A percentile compares a stretch with the other conserved stretches of the same genome.
Evolutionary conservation across 331 rosid genomes (phyloP).

Genomic region (Pyrus hybrid): DNA sequence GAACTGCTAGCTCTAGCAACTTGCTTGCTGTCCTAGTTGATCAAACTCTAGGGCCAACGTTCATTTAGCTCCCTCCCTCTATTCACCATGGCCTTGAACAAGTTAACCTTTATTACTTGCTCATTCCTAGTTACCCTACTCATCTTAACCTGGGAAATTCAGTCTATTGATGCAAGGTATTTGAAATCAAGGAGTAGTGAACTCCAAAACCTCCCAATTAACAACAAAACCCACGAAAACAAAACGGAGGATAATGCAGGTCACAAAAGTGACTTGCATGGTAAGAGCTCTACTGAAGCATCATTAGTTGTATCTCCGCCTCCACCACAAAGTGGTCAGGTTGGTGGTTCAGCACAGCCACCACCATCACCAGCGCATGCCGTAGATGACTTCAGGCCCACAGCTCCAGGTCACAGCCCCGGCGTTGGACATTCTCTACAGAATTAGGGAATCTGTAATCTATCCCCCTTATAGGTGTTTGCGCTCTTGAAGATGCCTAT

Average conservation of each 20-base stretch:
- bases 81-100: slow-evolving; percentile 32
- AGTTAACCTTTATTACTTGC: neutral
- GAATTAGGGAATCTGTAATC: slow-evolving; percentile 9
- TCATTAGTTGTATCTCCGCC: slow-evolving; percentile 13
- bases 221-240: neutral
- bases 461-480: neutral
- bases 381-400: slow-evolving; percentile 41
- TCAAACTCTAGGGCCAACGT: neutral
- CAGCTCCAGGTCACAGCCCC: slow-evolving; percentile 46
- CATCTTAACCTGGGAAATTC: slow-evolving; percentile 16
- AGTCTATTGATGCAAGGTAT: slow-evolving; percentile 12
- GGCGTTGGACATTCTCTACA: slow-evolving; percentile 38
- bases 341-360: slow-evolving; percentile 2
- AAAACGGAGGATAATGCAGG: neutral
- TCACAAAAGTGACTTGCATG: neutral
- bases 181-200: slow-evolving; percentile 6
- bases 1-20: neutral
- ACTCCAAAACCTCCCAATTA: slow-evolving; percentile 7
- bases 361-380: slow-evolving; percentile 17
- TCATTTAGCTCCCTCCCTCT: neutral
- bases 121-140: slow-evolving; percentile 18
- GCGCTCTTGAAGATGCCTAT: neutral
- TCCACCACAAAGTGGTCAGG: neutral
- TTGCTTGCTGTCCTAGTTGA: neutral
- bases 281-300: neutral